phyloP scores from a whole-genome alignment of 345 rosid species.

The Eucalyptus cloeziana region DNA sequence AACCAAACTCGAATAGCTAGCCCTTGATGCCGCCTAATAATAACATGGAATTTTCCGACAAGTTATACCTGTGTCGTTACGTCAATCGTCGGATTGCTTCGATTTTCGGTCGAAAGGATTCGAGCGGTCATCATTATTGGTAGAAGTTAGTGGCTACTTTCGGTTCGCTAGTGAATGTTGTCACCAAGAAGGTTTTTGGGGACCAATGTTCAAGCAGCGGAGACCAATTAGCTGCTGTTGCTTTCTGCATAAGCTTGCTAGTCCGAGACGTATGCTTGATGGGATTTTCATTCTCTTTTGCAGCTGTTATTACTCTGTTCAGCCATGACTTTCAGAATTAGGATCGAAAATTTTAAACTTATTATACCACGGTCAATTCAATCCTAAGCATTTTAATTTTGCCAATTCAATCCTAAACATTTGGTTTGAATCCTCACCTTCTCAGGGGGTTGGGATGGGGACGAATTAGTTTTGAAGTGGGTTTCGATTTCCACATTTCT shows the following conservation, averaged over 20 bases:
- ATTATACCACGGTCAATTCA: rapidly evolving
- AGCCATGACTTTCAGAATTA: not conserved
- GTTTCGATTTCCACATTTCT: too few species aligned
- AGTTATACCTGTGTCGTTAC: not conserved
- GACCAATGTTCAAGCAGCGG: not conserved
- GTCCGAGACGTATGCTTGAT: rapidly evolving
- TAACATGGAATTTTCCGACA: not conserved
- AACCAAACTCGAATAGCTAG: not conserved
- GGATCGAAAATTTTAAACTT: not conserved
- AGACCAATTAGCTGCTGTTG: not conserved
- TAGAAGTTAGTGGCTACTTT: not conserved
- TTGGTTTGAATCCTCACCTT: too few species aligned
- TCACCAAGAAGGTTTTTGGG: not conserved
- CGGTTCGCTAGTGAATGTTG: not conserved
- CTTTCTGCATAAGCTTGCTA: not conserved
- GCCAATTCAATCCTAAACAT: too few species aligned
- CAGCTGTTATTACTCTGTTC: not conserved
- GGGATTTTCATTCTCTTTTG: not conserved
- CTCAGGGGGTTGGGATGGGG: too few species aligned
- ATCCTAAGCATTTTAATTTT: rapidly evolving
- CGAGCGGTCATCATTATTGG: not conserved
- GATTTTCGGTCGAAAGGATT: not conserved
- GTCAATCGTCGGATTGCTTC: not conserved
- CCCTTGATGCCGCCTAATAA: not conserved
- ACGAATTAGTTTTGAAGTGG: too few species aligned